These are phyloP conservation scores for Cladosporium velox DNA, from an alignment of 2,329 filamentous ascomycete genomes.

Conservation along the genomic window DNA sequence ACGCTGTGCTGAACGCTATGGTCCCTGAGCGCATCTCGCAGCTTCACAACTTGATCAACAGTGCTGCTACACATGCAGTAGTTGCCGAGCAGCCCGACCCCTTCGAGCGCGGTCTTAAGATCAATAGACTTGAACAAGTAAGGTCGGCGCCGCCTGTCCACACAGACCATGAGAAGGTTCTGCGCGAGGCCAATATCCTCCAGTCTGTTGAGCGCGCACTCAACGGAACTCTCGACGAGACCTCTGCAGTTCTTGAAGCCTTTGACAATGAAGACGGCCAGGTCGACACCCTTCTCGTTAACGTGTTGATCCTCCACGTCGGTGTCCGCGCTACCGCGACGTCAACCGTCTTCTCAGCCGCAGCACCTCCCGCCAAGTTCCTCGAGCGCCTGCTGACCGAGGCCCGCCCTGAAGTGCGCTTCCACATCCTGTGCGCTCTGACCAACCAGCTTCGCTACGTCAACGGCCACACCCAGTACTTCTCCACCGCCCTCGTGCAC, in stretches of 20 bases:
- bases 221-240: slow-evolving; percentile 62
- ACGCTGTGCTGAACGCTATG: slow-evolving; percentile 76
- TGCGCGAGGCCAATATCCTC: slow-evolving; percentile 55
- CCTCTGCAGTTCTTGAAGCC: slow-evolving; percentile 75
- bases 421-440: slow-evolving; percentile 81
- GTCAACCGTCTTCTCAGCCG: slow-evolving; percentile 63
- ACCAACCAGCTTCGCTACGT: slow-evolving; percentile 90
- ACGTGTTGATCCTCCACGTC: slow-evolving; percentile 81
- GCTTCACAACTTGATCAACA: slow-evolving; percentile 83
- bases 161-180: slow-evolving; percentile 61
- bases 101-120: slow-evolving; percentile 71
- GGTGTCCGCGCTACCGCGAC: slow-evolving; percentile 69
- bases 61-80: slow-evolving; percentile 71
- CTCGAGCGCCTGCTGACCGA: slow-evolving; percentile 76
- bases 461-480: slow-evolving; percentile 88
- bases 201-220: slow-evolving; percentile 55
- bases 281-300: slow-evolving; percentile 61
- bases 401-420: slow-evolving; percentile 74
- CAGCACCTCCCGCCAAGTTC: slow-evolving; percentile 68
- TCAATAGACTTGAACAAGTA: slow-evolving; percentile 75
- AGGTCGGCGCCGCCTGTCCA: slow-evolving; percentile 66
- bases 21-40: slow-evolving; percentile 85
- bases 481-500: slow-evolving; percentile 80
- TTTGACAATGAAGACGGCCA: slow-evolving; percentile 59
- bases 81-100: slow-evolving; percentile 70